These are phyloP conservation scores for Orbilia oligospora DNA, from an alignment of 2,329 filamentous ascomycete species.

Conservation along the genomic window DNA sequence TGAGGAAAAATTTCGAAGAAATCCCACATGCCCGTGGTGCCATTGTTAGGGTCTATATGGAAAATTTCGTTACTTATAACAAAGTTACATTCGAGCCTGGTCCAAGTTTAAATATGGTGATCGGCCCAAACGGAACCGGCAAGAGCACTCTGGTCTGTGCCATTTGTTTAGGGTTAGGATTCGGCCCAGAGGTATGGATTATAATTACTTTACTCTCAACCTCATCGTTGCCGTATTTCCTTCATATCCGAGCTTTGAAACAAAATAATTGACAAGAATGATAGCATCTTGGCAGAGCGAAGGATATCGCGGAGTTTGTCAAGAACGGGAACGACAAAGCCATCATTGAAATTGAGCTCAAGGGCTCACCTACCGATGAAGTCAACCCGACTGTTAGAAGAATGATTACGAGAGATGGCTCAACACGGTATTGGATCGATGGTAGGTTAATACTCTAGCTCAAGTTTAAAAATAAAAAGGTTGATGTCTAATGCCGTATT, in stretches of 20 bases:
- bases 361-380: conserved; percentile 73
- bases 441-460: conserved; percentile 69
- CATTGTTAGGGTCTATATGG: conserved; percentile 87
- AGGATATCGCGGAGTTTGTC: conserved; percentile 88
- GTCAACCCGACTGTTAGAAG: conserved; percentile 82
- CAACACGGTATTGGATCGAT: conserved; percentile 83
- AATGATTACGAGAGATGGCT: conserved; percentile 86
- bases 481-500: neutral
- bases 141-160: conserved; percentile 98
- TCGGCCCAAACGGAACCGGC: conserved; percentile 97
- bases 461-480: neutral
- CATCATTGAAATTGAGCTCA: conserved; percentile 90
- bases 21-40: conserved; percentile 75
- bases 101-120: conserved; percentile 96
- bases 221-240: neutral
- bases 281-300: conserved; percentile 85
- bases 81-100: conserved; percentile 91
- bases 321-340: conserved; percentile 87
- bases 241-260: neutral
- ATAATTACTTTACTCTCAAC: neutral
- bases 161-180: conserved; percentile 92
- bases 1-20: conserved; percentile 54
- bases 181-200: conserved; percentile 74
- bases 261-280: conserved; percentile 43
- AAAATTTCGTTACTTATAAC: conserved; percentile 95